A percentile compares a stretch with the other conserved stretches of the same genome.
Conservation (phyloP, 352 stramenopile genomes). For the Pythium grandisporangium region DNA sequence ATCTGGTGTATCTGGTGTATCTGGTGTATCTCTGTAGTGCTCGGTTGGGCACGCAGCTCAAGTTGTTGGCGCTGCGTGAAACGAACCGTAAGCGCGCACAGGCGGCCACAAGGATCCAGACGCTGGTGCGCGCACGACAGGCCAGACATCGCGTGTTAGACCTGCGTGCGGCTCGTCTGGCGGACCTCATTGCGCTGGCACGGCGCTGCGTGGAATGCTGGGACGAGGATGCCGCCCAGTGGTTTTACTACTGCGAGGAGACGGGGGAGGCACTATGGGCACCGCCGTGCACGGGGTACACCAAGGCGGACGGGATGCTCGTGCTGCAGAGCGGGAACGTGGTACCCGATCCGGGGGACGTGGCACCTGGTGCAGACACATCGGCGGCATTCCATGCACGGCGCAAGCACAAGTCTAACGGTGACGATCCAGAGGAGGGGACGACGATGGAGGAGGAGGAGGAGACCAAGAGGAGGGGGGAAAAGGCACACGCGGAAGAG, state of each 20-base stretch:
- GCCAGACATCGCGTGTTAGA: constrained; percentile 25
- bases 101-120: constrained; percentile 66
- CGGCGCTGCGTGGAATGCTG: constrained; percentile 66
- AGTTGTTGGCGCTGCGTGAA: constrained; percentile 48
- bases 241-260: constrained; percentile 78
- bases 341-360: constrained; percentile 40
- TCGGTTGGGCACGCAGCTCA: constrained; percentile 56
- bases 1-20: no score
- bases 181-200: constrained; percentile 31
- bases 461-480: constrained; percentile 7
- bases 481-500: constrained; percentile 12
- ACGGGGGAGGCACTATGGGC: constrained; percentile 64
- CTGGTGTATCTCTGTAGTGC: constrained; percentile 22
- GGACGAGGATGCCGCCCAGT: constrained; percentile 58
- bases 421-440: background rate
- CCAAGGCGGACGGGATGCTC: constrained; percentile 48
- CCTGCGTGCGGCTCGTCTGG: constrained; percentile 21
- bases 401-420: no score
- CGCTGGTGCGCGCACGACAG: constrained; percentile 29
- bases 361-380: constrained; percentile 18
- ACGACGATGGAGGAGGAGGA: background rate
- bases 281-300: constrained; percentile 60
- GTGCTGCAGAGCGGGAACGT: constrained; percentile 64
- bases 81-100: constrained; percentile 37
- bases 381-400: constrained; percentile 12